phyloP scores from a whole-genome alignment of 306 rosid species.

The Ochetophila trinervis region DNA sequence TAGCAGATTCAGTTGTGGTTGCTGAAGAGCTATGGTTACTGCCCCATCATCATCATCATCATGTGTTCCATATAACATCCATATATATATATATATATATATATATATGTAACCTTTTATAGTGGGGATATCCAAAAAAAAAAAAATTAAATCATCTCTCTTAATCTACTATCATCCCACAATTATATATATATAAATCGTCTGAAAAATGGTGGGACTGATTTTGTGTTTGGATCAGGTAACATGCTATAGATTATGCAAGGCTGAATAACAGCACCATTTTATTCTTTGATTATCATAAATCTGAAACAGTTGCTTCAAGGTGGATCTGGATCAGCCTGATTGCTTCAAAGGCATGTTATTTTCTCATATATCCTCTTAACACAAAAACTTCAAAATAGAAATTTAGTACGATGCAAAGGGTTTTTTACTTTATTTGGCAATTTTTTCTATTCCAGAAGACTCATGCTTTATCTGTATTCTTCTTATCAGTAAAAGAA shows the following conservation, averaged over 20 bases:
- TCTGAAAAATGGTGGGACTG: background rate
- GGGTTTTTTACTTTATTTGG: background rate
- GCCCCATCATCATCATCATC: no score
- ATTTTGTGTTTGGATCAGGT: constrained; percentile 12
- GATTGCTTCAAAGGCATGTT: constrained; percentile 30
- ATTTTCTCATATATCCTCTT: background rate
- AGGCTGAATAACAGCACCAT: constrained; percentile 26
- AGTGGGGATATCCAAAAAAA: no score
- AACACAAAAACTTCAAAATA: no score
- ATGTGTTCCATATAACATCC: no score
- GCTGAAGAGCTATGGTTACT: constrained; percentile 39
- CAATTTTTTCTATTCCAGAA: background rate
- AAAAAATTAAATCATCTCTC: no score
- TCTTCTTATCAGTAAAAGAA: constrained; percentile 33
- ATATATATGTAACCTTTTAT: background rate
- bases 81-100: no score
- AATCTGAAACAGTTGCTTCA: constrained; percentile 29
- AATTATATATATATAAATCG: background rate
- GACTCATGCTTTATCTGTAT: background rate
- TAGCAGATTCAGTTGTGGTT: constrained; percentile 43
- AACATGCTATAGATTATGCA: constrained; percentile 32
- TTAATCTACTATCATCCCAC: no score
- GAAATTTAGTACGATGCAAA: background rate
- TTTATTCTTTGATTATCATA: constrained; percentile 30
- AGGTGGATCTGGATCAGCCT: constrained; percentile 34